Evolutionary conservation across 768 basidiomycete species (phyloP), one percentile per base, ranked within the genome.

Genomic region (Polyporus arcularius): DNA sequence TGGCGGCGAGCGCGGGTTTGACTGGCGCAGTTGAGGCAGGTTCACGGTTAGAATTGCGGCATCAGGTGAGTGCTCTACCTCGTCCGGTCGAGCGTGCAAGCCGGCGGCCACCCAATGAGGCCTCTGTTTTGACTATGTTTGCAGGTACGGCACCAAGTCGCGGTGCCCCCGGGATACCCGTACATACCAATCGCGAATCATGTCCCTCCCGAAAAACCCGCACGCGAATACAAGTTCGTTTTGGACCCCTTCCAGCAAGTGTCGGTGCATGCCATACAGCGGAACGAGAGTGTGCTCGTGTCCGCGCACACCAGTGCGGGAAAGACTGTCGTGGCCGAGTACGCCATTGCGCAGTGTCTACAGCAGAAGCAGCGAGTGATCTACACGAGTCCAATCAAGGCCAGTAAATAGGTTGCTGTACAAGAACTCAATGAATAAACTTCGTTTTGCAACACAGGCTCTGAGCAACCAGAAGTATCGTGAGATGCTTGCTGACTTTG

Each of bases 311-410:
- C 97, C 5, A 96, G 93, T 75, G 97, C 97, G 39, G 97, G 97
- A 70, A 99, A 99, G 78, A 99, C 97, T 2, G 97, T 98, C 63
- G 97, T 99, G 62, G 97, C 97, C 48, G 97, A 99, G 79, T 99
- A 98, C 75, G 97, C 97, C 48, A 98, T 99, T 71, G 97, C 97
- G 0, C 93, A 94, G 73, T 96, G 92, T 82, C 79, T 99, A 68
- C 88, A 87, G 74, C 88, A 90, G 70, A 94, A 94, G 71, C 92
- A 97, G 76, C 83, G 97, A 74, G 96, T 98, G 68, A 97, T 98
- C 63, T 99, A 99, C 77, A 99, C 97, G 26, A 95, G 92, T 83
- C 97, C 97, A 57, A 99, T 99, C 78, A 99, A 99, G 86, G 96
- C 95, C 75, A 70, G 85, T 81, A 42, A 71, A 41, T 54, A 61